Percentiles rank a stretch among this genome's conserved stretches.
Evolutionary conservation across 169 alveolate genomes (phyloP).

Genomic region (Nephromyces sp.): DNA sequence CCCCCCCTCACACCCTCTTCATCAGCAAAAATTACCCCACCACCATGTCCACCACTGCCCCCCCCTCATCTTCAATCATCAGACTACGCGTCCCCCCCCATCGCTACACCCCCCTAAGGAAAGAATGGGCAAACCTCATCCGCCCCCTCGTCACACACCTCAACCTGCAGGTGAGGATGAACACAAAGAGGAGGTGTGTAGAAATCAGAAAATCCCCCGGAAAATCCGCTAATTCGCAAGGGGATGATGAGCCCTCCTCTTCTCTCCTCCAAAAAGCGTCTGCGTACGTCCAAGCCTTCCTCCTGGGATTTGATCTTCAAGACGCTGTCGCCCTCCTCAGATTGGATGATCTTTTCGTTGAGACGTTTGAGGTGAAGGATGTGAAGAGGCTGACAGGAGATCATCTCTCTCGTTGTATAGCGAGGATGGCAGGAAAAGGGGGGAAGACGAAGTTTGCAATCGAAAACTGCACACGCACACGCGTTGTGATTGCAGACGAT

Average conservation of each 20-base stretch:
- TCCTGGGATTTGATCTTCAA: slow-evolving; percentile 95
- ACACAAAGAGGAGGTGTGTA: slow-evolving; percentile 74
- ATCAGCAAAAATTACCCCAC: no score
- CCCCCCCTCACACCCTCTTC: no score
- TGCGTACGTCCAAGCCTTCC: slow-evolving; percentile 78
- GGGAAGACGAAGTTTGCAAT: slow-evolving; percentile 98
- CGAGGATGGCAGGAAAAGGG: slow-evolving; percentile 94
- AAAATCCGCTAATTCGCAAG: not conserved
- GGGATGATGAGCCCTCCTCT: slow-evolving; percentile 11
- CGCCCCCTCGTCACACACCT: slow-evolving; percentile 86
- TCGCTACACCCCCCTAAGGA: slow-evolving; percentile 78
- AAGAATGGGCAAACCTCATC: slow-evolving; percentile 79
- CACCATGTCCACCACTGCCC: not conserved
- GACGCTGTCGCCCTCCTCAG: slow-evolving; percentile 95
- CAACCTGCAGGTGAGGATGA: slow-evolving; percentile 89
- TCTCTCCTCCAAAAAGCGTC: slow-evolving; percentile 39
- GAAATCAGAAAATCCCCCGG: slow-evolving; percentile 59
- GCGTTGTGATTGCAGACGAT: slow-evolving; percentile 83
- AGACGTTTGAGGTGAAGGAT: slow-evolving; percentile 93
- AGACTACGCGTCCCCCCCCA: slow-evolving; percentile 75
- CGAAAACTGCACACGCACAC: slow-evolving; percentile 97
- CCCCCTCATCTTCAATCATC: not conserved
- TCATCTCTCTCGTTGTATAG: slow-evolving; percentile 95
- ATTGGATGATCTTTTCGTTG: slow-evolving; percentile 92
- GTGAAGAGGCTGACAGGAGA: slow-evolving; percentile 94